Conservation (phyloP, 202 grass and related monocot species). For the Carex arenaria region DNA sequence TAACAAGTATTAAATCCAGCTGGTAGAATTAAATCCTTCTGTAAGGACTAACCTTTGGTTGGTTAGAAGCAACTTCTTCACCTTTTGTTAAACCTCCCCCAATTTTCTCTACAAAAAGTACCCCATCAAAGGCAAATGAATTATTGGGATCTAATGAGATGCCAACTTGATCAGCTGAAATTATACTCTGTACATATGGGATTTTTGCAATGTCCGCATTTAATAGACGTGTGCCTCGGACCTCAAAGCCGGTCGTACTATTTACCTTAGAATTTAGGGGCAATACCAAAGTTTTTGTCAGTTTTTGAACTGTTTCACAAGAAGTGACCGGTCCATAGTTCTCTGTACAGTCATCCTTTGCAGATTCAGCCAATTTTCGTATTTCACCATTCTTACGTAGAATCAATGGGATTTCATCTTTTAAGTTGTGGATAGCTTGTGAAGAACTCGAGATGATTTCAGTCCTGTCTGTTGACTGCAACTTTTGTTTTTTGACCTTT, state of each 20-base stretch:
- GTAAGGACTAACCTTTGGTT: slow-evolving; percentile 13
- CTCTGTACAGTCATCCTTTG: background rate
- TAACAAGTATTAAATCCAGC: background rate
- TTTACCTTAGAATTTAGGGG: slow-evolving; percentile 7
- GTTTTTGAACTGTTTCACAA: background rate
- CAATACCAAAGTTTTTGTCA: background rate
- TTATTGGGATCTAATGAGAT: slow-evolving; percentile 4
- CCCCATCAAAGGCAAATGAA: background rate
- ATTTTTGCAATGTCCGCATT: background rate
- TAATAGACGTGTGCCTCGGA: background rate
- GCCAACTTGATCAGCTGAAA: slow-evolving; percentile 15
- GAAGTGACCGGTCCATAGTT: background rate
- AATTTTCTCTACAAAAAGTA: background rate
- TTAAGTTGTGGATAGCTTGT: background rate
- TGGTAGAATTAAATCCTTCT: background rate
- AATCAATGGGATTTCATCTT: slow-evolving; percentile 11
- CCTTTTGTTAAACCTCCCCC: background rate
- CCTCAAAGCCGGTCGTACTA: background rate
- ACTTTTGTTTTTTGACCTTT: slow-evolving; percentile 19
- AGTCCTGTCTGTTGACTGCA: background rate
- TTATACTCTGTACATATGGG: background rate
- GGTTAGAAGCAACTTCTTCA: slow-evolving; percentile 11
- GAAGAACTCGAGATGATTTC: slow-evolving; percentile 4
- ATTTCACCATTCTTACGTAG: slow-evolving; percentile 11
- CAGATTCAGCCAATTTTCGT: slow-evolving; percentile 13